Base-by-base conservation (phyloP, 2,329 filamentous ascomycete species). In the Boeremia exigua region DNA sequence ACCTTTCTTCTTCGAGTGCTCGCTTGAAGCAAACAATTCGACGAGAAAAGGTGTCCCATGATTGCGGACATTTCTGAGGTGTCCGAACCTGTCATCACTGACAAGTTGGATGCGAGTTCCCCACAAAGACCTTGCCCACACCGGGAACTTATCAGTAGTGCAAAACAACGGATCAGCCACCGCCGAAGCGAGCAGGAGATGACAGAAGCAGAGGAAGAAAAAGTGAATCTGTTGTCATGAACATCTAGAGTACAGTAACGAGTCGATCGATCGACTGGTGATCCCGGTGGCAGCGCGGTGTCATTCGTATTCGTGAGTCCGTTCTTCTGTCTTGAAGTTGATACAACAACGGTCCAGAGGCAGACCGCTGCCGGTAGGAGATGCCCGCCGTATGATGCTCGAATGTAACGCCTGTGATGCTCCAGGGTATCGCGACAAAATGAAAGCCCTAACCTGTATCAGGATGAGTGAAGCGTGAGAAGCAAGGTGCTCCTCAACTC, bases 21-120 rank as follows among this genome's bases (percentile, higher is more conserved):
- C 58, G 61, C 72, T 46, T 64, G 29, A 55, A 68, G 72, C 68
- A 62, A 61, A 45, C 37, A 37, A 52, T 61, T 64, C 61, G 65
- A 75, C 73, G 73, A 75, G 72, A 74, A 75, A 75, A 72, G 69
- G 64, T 61, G 65, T 63, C 59, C 47, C 52, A 27, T 59, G 58
- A 39, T 56, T 52, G 51, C 46, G 39, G 54, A 63, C 48, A 48
- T 55, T 60, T 59, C 59, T 58, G 54, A 51, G 48, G 48, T 44
- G 37, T 17, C 32, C 3, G 7, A 33, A 34, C 38, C 2, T 36
- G 38, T 49, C 39, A 54, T 58, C 30, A 53, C 48, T 45, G 37
- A 43, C 50, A 52, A 23, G 42, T 47, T 29, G 37, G 25, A 47
- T 27, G 30, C 37, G 48, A 7, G 28, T 25, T 9, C 37, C 51